Percentiles rank a stretch among this genome's conserved stretches.
Evolutionary conservation across 176 grass and related monocot genomes (phyloP).

Genomic region (Cenchrus purpureus): DNA sequence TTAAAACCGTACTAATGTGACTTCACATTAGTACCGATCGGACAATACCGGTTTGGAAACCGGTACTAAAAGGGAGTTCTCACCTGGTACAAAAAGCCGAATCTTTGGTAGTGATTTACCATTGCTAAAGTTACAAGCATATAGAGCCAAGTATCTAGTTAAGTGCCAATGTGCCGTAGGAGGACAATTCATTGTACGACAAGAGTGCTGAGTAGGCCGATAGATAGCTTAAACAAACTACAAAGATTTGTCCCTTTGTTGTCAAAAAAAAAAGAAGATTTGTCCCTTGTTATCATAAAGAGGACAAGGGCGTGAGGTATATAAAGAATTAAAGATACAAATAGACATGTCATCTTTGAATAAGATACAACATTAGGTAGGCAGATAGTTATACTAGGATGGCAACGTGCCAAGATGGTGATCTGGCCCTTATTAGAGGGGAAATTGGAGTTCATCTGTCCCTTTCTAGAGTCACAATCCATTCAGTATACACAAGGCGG

Average conservation of each 20-base stretch:
- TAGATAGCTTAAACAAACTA: constrained; percentile 3
- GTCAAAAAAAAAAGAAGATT: background rate
- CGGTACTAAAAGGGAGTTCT: too few relatives aligned
- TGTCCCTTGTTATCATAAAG: background rate
- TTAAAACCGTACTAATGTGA: too few relatives aligned
- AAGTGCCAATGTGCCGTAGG: too few relatives aligned
- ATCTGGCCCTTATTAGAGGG: background rate
- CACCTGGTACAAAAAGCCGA: too few relatives aligned
- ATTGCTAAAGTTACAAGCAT: background rate
- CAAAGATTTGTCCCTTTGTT: background rate
- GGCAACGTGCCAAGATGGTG: background rate
- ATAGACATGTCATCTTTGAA: background rate
- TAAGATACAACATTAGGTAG: background rate
- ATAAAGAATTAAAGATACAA: background rate
- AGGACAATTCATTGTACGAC: background rate
- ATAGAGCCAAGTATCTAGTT: background rate
- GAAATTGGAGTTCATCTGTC: background rate
- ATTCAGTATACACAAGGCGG: background rate
- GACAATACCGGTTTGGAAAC: too few relatives aligned
- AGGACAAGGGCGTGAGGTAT: background rate
- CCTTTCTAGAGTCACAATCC: constrained; percentile 20
- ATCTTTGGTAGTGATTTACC: background rate
- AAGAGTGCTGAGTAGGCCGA: constrained; percentile 23
- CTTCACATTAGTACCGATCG: too few relatives aligned
- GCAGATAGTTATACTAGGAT: background rate